A percentile compares a stretch with the other conserved stretches of the same genome.
phyloP scores from a whole-genome alignment of 1,284 basidiomycete species.

The Kwoniella shivajii region DNA sequence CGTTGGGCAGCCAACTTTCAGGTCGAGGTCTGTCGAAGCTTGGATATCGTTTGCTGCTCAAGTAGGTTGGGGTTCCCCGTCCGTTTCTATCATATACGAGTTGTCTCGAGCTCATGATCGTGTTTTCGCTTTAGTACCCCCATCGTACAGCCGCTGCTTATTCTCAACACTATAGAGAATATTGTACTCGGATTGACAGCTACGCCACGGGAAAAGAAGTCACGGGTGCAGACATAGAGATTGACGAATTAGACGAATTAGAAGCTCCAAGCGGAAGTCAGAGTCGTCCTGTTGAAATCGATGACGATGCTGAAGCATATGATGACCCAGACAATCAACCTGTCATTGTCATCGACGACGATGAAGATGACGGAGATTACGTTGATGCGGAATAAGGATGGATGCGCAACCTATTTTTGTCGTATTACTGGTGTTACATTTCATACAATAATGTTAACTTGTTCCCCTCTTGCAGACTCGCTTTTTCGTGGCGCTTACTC shows the following conservation, averaged over 20 bases:
- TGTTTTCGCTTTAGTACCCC: neutral
- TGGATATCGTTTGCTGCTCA: constrained; percentile 11
- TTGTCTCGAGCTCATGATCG: neutral
- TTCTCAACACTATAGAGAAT: neutral
- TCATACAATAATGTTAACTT: too few relatives aligned
- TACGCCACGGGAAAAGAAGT: neutral
- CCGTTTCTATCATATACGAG: neutral
- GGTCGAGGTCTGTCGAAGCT: neutral
- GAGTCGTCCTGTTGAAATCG: neutral
- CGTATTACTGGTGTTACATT: too few relatives aligned
- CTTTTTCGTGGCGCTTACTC: too few relatives aligned
- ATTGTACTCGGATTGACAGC: constrained; percentile 8
- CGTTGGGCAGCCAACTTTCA: too few relatives aligned
- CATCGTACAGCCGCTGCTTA: constrained; percentile 6
- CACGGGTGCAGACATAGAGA: neutral
- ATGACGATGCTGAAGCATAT: neutral
- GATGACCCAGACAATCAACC: neutral
- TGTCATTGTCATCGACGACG: neutral
- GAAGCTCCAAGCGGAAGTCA: constrained; percentile 1
- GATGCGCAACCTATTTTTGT: too few relatives aligned
- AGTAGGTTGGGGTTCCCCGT: constrained; percentile 1
- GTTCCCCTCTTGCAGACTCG: too few relatives aligned
- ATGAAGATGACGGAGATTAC: neutral
- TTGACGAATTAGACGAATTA: neutral
- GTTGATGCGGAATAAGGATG: too few relatives aligned